Evolutionary conservation across 179 eudicot species (phyloP).

Genomic region (Beta corolliflora): DNA sequence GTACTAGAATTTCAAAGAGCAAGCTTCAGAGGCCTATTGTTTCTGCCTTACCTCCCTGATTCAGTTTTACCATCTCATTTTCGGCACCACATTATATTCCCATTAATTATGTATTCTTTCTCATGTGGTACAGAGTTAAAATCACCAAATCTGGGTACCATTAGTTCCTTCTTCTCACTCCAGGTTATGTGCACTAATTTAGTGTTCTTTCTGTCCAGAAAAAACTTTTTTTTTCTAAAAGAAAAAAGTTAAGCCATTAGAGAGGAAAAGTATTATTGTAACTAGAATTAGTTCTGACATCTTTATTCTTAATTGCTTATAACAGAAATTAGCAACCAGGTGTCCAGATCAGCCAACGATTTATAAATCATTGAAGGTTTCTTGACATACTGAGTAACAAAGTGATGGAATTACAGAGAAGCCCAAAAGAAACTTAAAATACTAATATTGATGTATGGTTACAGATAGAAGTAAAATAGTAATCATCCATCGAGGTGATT

Average conservation of each 20-base stretch:
- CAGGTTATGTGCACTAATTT: neutral
- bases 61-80: constrained; percentile 1
- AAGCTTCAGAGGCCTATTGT: constrained; percentile 58
- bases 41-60: constrained; percentile 43
- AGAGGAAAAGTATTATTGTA: neutral
- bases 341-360: neutral
- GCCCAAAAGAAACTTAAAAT: neutral
- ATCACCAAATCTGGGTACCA: neutral
- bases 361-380: neutral
- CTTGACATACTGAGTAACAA: neutral
- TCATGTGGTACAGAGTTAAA: constrained; percentile 24
- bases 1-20: constrained; percentile 86
- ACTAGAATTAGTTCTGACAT: neutral
- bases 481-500: too few relatives aligned
- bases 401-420: neutral
- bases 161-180: neutral
- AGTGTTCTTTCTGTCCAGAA: neutral
- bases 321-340: neutral
- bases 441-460: neutral
- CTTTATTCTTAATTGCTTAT: neutral
- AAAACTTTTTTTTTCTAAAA: too few relatives aligned
- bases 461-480: too few relatives aligned
- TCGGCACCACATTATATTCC: constrained; percentile 25
- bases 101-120: constrained; percentile 23
- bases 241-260: neutral